Percentiles rank a stretch among this genome's conserved stretches.
These are phyloP conservation scores for Penicillium soppii DNA, from an alignment of 495 filamentous ascomycete species.

Conservation along the genomic window DNA sequence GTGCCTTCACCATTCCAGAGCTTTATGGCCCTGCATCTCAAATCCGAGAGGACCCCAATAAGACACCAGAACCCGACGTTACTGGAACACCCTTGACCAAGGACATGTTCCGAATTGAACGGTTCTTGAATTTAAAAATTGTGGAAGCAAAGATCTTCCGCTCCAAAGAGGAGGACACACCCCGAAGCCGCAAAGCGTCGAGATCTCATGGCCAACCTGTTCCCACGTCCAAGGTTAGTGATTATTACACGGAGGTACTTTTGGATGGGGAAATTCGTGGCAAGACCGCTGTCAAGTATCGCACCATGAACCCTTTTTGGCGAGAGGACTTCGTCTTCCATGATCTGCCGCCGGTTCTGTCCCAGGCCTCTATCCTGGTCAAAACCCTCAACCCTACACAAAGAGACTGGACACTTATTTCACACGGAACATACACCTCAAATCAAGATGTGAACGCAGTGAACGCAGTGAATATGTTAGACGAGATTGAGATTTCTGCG, in stretches of 20 bases:
- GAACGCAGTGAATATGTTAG: constrained; percentile 42
- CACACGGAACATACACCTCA: constrained; percentile 46
- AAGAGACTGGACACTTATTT: constrained; percentile 52
- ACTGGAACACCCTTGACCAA: constrained; percentile 19
- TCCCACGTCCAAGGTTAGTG: constrained; percentile 31
- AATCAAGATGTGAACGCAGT: constrained; percentile 43
- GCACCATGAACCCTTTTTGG: constrained; percentile 89
- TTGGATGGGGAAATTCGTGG: constrained; percentile 87
- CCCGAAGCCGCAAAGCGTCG: constrained; percentile 41
- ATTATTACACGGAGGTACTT: constrained; percentile 87
- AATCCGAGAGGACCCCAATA: constrained; percentile 16
- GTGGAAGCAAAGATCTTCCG: constrained; percentile 59
- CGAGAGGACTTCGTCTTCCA: constrained; percentile 85
- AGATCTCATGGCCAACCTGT: constrained; percentile 33
- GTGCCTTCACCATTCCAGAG: constrained; percentile 92
- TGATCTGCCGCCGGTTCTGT: constrained; percentile 79
- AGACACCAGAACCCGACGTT: constrained; percentile 25
- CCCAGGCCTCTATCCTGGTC: constrained; percentile 76
- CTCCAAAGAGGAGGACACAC: constrained; percentile 29
- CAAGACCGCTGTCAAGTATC: constrained; percentile 77
- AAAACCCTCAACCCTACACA: constrained; percentile 62
- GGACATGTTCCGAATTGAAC: constrained; percentile 68
- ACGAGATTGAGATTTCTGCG: constrained; percentile 53
- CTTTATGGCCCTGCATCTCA: constrained; percentile 66
- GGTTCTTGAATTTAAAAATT: constrained; percentile 56